Evolutionary conservation across 73 alveolate species (phyloP), one percentile per base, ranked within the genome.

Genomic region (Halteria grandinella): DNA sequence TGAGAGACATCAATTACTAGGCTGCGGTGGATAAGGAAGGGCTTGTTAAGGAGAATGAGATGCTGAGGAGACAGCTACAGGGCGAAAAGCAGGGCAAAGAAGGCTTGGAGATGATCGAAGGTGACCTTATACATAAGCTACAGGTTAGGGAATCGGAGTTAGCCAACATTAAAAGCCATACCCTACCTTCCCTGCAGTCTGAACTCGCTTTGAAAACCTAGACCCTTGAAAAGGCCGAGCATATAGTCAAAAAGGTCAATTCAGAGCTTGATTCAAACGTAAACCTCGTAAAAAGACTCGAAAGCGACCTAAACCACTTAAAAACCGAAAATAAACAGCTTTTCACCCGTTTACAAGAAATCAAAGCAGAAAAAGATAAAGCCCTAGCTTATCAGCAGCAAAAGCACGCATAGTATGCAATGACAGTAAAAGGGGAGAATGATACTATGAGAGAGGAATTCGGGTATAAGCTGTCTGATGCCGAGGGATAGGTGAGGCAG

Each of bases 381-480:
- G 41, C 40, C 20, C 27, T 40, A 20, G 10, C 60, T 4, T 25
- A 62, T 2, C 60, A 36, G 23, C 25, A 36, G 41, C 7, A 8
- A 14, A 41, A 7, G 7, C 44, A 62, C n/a, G 18, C 32, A 20
- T 25, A 34, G 23, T 15, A 40, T n/a, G 24, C 49, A 4, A n/a
- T 2, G 15, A 8, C 36, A 39, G n/a, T 62, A 23, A 62, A 41
- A 40, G 5, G 21, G 12, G 78, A 62, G 24, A 24, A 40, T 29
- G 62, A 62, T 41, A 44, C 32, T 23, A 14, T 62, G 63, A 62
- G 41, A 62, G 78, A 62, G 57, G 78, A 57, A 39, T 27, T 62
- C 23, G 23, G 60, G 11, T 24, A 62, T 41, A 40, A 62, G 36
- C 23, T 40, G 27, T n/a, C 14, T 24, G 20, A 62, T 40, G 36